Percentiles rank a stretch among this genome's conserved stretches.
Evolutionary conservation across 2,329 filamentous ascomycete species (phyloP).

Genomic region (Falciphora oryzae): DNA sequence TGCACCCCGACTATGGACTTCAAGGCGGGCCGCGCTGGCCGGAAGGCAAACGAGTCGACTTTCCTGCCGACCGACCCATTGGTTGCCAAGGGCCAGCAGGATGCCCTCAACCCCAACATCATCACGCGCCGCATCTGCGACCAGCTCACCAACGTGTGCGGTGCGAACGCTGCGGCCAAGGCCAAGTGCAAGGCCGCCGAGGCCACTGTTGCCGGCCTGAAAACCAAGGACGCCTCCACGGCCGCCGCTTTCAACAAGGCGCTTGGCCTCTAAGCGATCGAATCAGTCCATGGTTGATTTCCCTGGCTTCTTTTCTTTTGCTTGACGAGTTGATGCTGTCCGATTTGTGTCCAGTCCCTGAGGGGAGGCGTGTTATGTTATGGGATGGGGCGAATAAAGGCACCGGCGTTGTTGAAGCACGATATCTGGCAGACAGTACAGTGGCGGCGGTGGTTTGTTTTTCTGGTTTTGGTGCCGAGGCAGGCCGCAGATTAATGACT

Average conservation of each 20-base stretch:
- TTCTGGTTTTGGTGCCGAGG: neutral
- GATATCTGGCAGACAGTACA: neutral
- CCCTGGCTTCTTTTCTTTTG: neutral
- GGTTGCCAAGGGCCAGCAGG: constrained; percentile 44
- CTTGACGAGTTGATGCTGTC: neutral
- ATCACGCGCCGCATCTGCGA: constrained; percentile 59
- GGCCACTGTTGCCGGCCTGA: constrained; percentile 42
- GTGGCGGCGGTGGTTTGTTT: neutral
- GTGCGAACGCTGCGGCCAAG: constrained; percentile 49
- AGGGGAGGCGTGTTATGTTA: neutral
- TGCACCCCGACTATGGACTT: constrained; percentile 51
- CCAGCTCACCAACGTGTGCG: constrained; percentile 54
- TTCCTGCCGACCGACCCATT: constrained; percentile 52
- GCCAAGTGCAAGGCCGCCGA: constrained; percentile 41
- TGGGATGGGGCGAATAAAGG: neutral
- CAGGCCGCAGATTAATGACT: neutral
- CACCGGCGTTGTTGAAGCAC: neutral
- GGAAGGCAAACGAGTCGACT: constrained; percentile 45
- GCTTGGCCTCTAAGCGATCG: constrained; percentile 25
- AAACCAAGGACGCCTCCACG: constrained; percentile 41
- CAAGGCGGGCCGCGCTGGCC: constrained; percentile 45
- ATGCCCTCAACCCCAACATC: constrained; percentile 58
- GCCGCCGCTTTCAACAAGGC: constrained; percentile 42
- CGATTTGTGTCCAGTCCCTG: neutral
- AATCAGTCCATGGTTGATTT: neutral